phyloP scores from a whole-genome alignment of 495 filamentous ascomycete species.

The Paragyromitra xinjiangensis region DNA sequence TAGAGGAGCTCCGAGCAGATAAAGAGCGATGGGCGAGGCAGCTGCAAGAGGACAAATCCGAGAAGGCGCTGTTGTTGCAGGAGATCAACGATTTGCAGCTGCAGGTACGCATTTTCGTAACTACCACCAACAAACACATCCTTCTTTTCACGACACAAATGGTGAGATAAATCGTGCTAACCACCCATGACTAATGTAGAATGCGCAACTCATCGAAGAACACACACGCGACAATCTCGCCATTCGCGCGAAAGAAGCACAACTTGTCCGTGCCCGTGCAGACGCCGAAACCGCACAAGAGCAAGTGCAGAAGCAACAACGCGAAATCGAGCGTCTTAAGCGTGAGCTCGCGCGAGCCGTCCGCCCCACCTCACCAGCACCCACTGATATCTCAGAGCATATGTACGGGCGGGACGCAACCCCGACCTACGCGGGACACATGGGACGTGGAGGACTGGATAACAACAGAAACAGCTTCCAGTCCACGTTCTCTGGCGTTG shows the following conservation, averaged over 20 bases:
- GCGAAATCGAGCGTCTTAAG: slow-evolving; percentile 93
- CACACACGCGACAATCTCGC: slow-evolving; percentile 93
- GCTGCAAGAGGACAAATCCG: slow-evolving; percentile 73
- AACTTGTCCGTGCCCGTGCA: slow-evolving; percentile 86
- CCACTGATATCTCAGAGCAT: slow-evolving; percentile 58
- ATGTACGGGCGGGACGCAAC: slow-evolving; percentile 53
- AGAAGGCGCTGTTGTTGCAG: slow-evolving; percentile 68
- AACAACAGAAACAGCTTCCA: slow-evolving; percentile 70
- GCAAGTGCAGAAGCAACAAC: slow-evolving; percentile 78
- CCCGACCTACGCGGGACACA: slow-evolving; percentile 38
- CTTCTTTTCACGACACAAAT: slow-evolving; percentile 9
- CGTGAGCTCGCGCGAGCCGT: slow-evolving; percentile 69
- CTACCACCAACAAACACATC: slow-evolving; percentile 55
- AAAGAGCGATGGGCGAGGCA: slow-evolving; percentile 77
- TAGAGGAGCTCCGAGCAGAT: slow-evolving; percentile 84
- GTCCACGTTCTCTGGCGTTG: slow-evolving; percentile 75
- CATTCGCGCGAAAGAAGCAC: slow-evolving; percentile 98
- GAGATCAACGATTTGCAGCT: slow-evolving; percentile 77
- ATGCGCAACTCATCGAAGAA: slow-evolving; percentile 95
- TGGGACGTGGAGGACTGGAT: slow-evolving; percentile 45
- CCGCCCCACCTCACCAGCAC: slow-evolving; percentile 60
- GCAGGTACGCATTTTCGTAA: slow-evolving; percentile 59
- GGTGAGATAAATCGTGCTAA: slow-evolving; percentile 35
- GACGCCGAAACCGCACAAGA: slow-evolving; percentile 90
- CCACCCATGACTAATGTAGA: slow-evolving; percentile 63